Conservation (phyloP, 2,329 filamentous ascomycete species). For the Cordyceps javanica region DNA sequence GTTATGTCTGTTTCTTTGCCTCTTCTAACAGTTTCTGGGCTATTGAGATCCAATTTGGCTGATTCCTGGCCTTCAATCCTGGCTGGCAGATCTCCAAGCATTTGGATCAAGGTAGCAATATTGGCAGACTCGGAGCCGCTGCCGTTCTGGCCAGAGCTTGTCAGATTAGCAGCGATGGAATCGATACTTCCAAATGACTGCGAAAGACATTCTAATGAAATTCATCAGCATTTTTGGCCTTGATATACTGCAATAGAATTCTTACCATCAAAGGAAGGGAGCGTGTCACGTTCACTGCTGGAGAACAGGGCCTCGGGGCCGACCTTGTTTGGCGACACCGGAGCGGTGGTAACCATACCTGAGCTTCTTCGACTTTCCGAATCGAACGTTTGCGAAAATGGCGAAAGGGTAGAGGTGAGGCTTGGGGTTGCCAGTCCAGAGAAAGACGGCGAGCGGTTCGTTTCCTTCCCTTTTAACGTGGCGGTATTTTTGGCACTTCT, state of each 20-base stretch:
- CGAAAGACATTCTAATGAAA: slow-evolving; percentile 1
- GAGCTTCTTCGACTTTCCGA: slow-evolving; percentile 21
- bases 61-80: background rate
- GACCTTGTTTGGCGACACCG: slow-evolving; percentile 9
- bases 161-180: background rate
- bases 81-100: background rate
- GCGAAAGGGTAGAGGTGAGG: slow-evolving; percentile 22
- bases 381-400: slow-evolving; percentile 21
- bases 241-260: background rate
- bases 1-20: background rate
- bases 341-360: slow-evolving; percentile 12
- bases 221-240: background rate
- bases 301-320: background rate
- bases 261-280: slow-evolving; percentile 9
- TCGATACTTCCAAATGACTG: slow-evolving; percentile 9
- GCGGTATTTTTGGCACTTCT: slow-evolving; percentile 18
- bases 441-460: slow-evolving; percentile 17
- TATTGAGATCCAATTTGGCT: background rate
- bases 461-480: slow-evolving; percentile 16
- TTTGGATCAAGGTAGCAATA: slow-evolving; percentile 4
- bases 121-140: background rate
- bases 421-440: slow-evolving; percentile 22
- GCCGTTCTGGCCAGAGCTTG: background rate
- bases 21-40: background rate
- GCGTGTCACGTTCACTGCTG: background rate